Evolutionary conservation across 140 eudicot species (phyloP).

Genomic region (Cichorium intybus): DNA sequence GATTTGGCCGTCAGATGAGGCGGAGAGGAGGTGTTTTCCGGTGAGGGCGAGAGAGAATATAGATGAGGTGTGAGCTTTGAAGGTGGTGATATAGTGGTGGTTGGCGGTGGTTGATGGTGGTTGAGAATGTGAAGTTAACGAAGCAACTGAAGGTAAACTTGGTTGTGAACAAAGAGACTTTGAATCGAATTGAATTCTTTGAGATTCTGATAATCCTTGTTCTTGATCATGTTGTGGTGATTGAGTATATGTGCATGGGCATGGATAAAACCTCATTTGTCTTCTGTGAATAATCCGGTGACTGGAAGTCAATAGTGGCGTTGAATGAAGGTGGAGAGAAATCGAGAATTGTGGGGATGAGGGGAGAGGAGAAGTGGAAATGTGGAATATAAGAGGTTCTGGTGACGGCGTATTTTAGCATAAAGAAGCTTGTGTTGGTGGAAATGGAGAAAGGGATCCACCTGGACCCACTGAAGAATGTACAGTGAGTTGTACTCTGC

Average conservation of each 20-base stretch:
- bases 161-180: constrained; percentile 50
- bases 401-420: constrained; percentile 22
- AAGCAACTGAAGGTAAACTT: constrained; percentile 70
- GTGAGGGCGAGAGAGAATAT: constrained; percentile 54
- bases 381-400: constrained; percentile 11
- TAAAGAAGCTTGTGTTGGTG: constrained; percentile 15
- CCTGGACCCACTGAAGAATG: constrained; percentile 17
- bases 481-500: constrained; percentile 28
- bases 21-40: constrained; percentile 58
- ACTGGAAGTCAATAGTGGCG: constrained; percentile 22
- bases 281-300: constrained; percentile 9
- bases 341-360: neutral
- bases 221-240: constrained; percentile 17
- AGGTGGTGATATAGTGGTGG: constrained; percentile 59
- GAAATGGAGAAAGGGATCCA: constrained; percentile 12
- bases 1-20: constrained; percentile 59
- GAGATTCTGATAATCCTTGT: constrained; percentile 9
- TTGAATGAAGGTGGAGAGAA: neutral
- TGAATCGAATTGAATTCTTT: constrained; percentile 13
- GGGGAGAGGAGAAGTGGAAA: constrained; percentile 4
- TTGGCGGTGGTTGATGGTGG: constrained; percentile 36
- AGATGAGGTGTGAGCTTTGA: constrained; percentile 66
- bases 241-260: constrained; percentile 36
- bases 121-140: constrained; percentile 52
- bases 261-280: constrained; percentile 54